These are phyloP conservation scores for Incumbomyces delicatus DNA, from an alignment of 2,329 filamentous ascomycete genomes.

Conservation along the genomic window DNA sequence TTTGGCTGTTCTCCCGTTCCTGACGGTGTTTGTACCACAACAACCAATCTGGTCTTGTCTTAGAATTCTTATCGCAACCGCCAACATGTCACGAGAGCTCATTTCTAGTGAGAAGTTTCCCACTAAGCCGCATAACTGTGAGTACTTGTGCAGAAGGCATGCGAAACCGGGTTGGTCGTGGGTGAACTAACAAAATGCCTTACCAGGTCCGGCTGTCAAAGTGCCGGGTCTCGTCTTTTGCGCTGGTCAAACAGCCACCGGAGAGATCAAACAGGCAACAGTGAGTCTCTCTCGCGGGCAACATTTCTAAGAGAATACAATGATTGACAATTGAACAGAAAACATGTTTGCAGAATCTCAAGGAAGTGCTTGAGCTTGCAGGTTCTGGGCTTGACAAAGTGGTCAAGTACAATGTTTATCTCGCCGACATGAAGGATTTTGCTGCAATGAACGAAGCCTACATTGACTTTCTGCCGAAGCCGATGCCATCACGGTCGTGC, in stretches of 20 bases:
- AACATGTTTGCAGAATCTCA: slow-evolving; percentile 38
- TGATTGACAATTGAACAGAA: not conserved
- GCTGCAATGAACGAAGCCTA: slow-evolving; percentile 76
- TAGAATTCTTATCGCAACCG: not conserved
- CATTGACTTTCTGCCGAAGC: slow-evolving; percentile 23
- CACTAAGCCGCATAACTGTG: slow-evolving; percentile 38
- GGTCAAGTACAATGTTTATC: slow-evolving; percentile 58
- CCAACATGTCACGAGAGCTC: slow-evolving; percentile 36
- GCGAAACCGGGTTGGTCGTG: not conserved
- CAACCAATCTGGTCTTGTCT: too few species aligned
- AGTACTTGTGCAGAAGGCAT: slow-evolving; percentile 9
- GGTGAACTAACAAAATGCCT: slow-evolving; percentile 17
- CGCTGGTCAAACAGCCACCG: slow-evolving; percentile 40
- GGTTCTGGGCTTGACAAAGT: slow-evolving; percentile 51
- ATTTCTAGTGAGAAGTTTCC: slow-evolving; percentile 40
- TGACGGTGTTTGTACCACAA: not conserved
- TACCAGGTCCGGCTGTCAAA: slow-evolving; percentile 31
- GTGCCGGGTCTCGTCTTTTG: slow-evolving; percentile 40
- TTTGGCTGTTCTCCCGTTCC: not conserved
- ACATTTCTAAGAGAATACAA: too few species aligned
- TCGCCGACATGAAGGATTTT: slow-evolving; percentile 58
- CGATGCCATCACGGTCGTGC: slow-evolving; percentile 35
- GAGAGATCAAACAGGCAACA: slow-evolving; percentile 40
- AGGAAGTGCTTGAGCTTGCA: slow-evolving; percentile 49
- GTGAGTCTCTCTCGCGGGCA: slow-evolving; percentile 22